Percentiles rank a stretch among this genome's conserved stretches.
phyloP scores from a whole-genome alignment of 345 rosid genomes.

The Moringa oleifera region DNA sequence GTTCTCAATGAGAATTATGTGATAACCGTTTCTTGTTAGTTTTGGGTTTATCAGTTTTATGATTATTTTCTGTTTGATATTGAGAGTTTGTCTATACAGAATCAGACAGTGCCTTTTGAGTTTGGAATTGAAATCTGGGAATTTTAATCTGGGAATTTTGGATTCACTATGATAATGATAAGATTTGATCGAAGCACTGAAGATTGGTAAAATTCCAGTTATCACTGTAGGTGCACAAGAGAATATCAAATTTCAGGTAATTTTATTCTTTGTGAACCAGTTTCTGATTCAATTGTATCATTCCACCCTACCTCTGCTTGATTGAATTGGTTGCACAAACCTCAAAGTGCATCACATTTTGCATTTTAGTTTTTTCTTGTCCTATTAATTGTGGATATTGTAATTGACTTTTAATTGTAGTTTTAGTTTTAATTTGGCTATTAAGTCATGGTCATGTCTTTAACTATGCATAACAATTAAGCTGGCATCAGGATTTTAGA shows the following conservation, averaged over 20 bases:
- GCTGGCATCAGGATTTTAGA: not conserved
- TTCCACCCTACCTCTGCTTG: not conserved
- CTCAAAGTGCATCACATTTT: too few species aligned
- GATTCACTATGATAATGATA: not conserved
- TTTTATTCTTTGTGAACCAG: not conserved
- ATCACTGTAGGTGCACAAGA: not conserved
- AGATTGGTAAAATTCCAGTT: not conserved
- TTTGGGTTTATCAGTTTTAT: slow-evolving; percentile 2
- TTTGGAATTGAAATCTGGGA: too few species aligned
- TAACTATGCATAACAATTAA: not conserved
- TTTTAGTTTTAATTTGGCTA: not conserved
- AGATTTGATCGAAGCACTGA: not conserved
- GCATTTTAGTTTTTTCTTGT: not conserved
- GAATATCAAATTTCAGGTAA: slow-evolving; percentile 7
- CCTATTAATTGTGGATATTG: not conserved
- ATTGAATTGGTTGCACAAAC: not conserved
- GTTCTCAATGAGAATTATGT: not conserved
- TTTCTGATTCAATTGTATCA: not conserved
- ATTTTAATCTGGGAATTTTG: not conserved
- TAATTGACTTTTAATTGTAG: too few species aligned
- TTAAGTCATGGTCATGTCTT: not conserved
- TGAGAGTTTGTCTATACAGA: not conserved
- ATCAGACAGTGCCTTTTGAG: slow-evolving; percentile 3
- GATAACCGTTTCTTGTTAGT: not conserved
- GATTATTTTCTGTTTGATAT: not conserved